phyloP scores from a whole-genome alignment of 257 asterid species.

The Paraleonurus japonicus region DNA sequence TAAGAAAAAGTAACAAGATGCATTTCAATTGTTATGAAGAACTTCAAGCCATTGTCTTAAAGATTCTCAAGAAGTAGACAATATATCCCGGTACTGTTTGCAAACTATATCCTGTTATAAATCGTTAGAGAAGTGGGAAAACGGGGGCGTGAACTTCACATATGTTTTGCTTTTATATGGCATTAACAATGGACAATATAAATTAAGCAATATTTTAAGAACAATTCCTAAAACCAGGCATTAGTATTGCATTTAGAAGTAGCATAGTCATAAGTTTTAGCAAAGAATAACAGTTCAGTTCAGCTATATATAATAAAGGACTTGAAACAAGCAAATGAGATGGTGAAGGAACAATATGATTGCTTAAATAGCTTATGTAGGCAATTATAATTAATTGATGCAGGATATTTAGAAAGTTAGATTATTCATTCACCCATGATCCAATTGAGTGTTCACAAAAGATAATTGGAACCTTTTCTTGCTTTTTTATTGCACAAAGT shows the following conservation, averaged over 20 bases:
- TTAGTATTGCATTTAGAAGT: not conserved
- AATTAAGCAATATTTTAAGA: not conserved
- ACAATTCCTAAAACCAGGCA: not conserved
- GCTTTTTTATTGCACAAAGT: not conserved
- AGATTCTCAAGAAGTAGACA: not conserved
- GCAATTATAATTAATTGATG: not conserved
- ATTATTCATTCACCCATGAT: not conserved
- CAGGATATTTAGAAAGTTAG: not conserved
- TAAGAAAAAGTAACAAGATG: not conserved
- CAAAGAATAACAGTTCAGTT: not conserved
- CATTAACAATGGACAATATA: not conserved
- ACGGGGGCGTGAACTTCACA: not conserved
- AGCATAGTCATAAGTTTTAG: not conserved
- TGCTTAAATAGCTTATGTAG: not conserved
- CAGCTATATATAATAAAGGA: not conserved
- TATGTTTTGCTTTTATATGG: not conserved
- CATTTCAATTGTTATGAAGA: not conserved
- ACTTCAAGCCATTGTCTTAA: not conserved
- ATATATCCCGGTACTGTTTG: not conserved
- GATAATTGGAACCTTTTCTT: not conserved
- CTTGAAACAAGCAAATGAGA: constrained; percentile 11
- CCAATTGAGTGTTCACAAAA: not conserved
- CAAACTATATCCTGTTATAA: not conserved
- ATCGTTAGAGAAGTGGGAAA: not conserved
- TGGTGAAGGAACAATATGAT: not conserved